These are phyloP conservation scores for Auriscalpium microsporum DNA, from an alignment of 768 basidiomycete genomes.

Conservation along the genomic window DNA sequence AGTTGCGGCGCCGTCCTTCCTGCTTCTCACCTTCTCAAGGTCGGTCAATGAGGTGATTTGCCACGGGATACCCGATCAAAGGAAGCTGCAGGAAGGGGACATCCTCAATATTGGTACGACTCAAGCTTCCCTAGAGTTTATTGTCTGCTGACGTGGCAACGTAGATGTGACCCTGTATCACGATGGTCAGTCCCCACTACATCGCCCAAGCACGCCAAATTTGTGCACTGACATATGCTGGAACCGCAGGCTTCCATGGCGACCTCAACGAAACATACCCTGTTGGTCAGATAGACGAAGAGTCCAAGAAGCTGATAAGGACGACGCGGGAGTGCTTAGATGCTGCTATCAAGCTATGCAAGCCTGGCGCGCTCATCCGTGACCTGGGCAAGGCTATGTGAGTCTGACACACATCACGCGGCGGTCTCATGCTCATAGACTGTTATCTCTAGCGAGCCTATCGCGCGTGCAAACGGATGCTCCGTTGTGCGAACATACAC, in stretches of 20 bases:
- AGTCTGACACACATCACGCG: slow-evolving; percentile 24
- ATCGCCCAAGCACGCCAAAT: not conserved
- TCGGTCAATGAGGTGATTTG: slow-evolving; percentile 95
- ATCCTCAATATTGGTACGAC: slow-evolving; percentile 84
- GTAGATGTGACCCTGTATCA: slow-evolving; percentile 76
- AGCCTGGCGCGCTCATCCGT: slow-evolving; percentile 85
- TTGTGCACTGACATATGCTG: not conserved
- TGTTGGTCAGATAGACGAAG: slow-evolving; percentile 77
- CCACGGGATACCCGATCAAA: slow-evolving; percentile 90
- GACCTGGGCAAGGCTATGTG: slow-evolving; percentile 85
- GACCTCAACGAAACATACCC: slow-evolving; percentile 94
- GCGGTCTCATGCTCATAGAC: not conserved
- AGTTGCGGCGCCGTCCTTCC: not conserved
- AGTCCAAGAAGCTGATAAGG: slow-evolving; percentile 72
- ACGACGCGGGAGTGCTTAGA: slow-evolving; percentile 80
- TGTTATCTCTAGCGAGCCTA: slow-evolving; percentile 53
- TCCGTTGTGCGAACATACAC: slow-evolving; percentile 89
- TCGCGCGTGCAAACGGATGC: slow-evolving; percentile 77
- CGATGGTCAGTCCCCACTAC: slow-evolving; percentile 41
- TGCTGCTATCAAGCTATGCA: slow-evolving; percentile 86
- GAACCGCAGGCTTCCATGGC: slow-evolving; percentile 66
- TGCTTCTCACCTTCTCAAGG: slow-evolving; percentile 33
- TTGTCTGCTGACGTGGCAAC: slow-evolving; percentile 1
- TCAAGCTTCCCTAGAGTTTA: not conserved
- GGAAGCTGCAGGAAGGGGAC: slow-evolving; percentile 83